Percentiles rank a stretch among this genome's conserved stretches.
Conservation (phyloP, 805 yeast genomes). For the Blastobotrys americana region DNA sequence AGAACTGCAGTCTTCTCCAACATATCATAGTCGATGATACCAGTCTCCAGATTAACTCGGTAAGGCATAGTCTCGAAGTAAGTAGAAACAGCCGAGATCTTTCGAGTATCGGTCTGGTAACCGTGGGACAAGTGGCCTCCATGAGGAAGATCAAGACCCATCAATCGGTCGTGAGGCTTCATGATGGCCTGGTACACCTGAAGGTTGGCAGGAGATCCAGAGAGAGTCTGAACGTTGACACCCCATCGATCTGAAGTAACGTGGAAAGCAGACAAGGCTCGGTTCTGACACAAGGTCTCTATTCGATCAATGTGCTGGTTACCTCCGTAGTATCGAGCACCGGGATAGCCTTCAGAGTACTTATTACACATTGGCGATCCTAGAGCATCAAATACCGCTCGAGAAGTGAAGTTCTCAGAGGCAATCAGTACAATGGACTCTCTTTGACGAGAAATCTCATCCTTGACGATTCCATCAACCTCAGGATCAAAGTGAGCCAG, state of each 20-base stretch:
- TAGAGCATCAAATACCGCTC: conserved; percentile 90
- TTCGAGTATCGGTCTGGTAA: conserved; percentile 88
- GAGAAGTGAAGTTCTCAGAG: conserved; percentile 94
- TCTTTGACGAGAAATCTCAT: conserved; percentile 86
- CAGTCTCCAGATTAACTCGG: conserved; percentile 86
- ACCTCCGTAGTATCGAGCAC: conserved; percentile 98
- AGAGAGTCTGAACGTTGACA: conserved; percentile 91
- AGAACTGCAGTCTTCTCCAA: conserved; percentile 83
- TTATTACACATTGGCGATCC: conserved; percentile 98
- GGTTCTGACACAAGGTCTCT: conserved; percentile 84
- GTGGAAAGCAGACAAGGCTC: conserved; percentile 87
- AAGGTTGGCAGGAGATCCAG: conserved; percentile 97
- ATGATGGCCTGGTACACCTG: conserved; percentile 93
- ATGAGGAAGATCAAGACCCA: conserved; percentile 98
- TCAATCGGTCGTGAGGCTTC: conserved; percentile 92
- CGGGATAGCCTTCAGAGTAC: conserved; percentile 98
- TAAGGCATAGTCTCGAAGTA: conserved; percentile 99
- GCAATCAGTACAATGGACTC: conserved; percentile 93
- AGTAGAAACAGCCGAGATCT: conserved; percentile 91
- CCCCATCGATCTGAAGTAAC: conserved; percentile 87
- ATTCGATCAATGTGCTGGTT: conserved; percentile 94
- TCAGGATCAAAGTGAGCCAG: conserved; percentile 33
- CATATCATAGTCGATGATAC: conserved; percentile 92
- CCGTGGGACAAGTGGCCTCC: conserved; percentile 99
- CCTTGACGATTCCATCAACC: conserved; percentile 38